Evolutionary conservation across 805 yeast species (phyloP), one percentile per base, ranked within the genome.

Genomic region (Martiniozyma abietophila): DNA sequence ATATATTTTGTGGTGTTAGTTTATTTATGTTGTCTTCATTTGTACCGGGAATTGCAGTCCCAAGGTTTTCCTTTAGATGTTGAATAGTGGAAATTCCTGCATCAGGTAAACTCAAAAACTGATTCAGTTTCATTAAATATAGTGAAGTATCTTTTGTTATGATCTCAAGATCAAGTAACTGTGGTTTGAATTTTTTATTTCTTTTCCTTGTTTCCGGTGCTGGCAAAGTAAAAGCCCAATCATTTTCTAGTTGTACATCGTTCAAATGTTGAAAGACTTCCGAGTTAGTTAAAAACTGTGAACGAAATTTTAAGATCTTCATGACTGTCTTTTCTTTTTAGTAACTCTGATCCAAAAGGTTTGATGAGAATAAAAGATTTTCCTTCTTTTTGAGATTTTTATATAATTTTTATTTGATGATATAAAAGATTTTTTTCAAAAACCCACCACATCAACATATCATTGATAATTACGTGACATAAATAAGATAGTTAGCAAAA

Each of bases 241-340:
- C 60, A 45, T 68, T 62, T 34, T 58, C 62, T 27, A 50, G 52
- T 46, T 74, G 74, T 10, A 71, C 58, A 9, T 58, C 70, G 9
- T 58, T 52, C 25, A 80, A 53, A 40, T 76, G 81, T 31, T 64
- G 59, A 28, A 64, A 58, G 2, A 80, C 86, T 53, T 80, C 92
- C 41, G 58, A 70, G 50, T 80, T 76, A 29, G 84, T 70, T 23
- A 81, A 58, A 38, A 80, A 63, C 36, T 69, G 66, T 29, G 74
- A 80, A 38, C 85, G 56, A 26, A 64, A 57, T 18, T 56, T 62
- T 34, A 68, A 64, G 29, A 76, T 57, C 63, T 74, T 40, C 51
- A 49, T 44, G 3, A 12, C 12, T 11, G 8, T 11, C 30, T 18
- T 18, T 9, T 18, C 30, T n/a, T 15, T 18, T 18, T 27, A n/a